Percentiles rank a stretch among this genome's conserved stretches.
Conservation (phyloP, 345 rosid species). For the Arabidopsis arenosa region DNA sequence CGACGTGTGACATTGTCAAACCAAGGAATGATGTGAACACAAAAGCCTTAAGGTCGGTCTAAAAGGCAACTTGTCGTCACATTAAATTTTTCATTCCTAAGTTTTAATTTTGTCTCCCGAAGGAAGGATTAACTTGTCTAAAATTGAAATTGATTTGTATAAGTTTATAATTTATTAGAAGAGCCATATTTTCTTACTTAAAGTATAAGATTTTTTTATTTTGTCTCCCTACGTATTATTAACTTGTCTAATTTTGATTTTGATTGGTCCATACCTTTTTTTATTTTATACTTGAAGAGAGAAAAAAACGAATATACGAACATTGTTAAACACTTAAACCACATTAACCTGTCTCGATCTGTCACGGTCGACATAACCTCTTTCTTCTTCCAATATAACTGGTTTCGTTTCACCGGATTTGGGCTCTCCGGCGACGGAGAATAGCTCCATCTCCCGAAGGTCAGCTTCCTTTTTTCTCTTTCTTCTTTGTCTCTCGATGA, state of each 20-base stretch:
- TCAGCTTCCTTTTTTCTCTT: not conserved
- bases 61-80: conserved; percentile 6
- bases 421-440: conserved; percentile 33
- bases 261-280: not conserved
- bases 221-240: too few species aligned
- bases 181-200: not conserved
- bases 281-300: too few species aligned
- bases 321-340: not conserved
- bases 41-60: conserved; percentile 25
- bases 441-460: conserved; percentile 25
- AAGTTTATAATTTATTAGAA: not conserved
- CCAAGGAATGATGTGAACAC: conserved; percentile 29
- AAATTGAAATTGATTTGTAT: not conserved
- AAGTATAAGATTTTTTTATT: too few species aligned
- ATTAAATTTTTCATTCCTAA: conserved; percentile 5
- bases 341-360: conserved; percentile 33
- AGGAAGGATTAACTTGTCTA: not conserved
- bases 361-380: conserved; percentile 34
- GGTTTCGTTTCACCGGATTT: conserved; percentile 22
- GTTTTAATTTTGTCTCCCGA: not conserved
- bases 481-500: not conserved
- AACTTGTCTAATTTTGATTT: not conserved
- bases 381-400: conserved; percentile 1
- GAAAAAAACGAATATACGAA: not conserved
- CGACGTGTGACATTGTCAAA: conserved; percentile 46